phyloP scores from a whole-genome alignment of 2,329 filamentous ascomycete genomes.

The Cladosporium velox region DNA sequence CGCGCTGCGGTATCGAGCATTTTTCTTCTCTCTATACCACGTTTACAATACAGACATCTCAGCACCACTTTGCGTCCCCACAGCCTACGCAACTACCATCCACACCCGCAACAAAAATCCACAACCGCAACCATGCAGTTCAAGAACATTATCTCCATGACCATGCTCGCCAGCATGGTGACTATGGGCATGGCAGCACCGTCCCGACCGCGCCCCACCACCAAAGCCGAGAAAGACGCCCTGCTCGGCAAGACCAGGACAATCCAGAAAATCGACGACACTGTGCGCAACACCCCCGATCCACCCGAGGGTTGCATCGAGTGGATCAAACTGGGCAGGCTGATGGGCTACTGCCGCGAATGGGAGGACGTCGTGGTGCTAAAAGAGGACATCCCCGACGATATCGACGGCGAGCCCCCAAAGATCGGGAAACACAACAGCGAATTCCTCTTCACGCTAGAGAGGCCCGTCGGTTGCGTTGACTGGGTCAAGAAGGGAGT shows the following conservation, averaged over 20 bases:
- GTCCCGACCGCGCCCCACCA: not conserved
- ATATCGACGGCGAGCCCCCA: not conserved
- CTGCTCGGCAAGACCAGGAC: not conserved
- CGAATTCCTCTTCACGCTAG: not conserved
- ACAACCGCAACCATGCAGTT: not conserved
- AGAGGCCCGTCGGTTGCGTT: not conserved
- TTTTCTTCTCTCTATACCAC: not conserved
- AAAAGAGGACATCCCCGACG: not conserved
- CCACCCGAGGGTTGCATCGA: not conserved
- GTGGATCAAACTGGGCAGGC: not conserved
- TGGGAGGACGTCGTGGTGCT: not conserved
- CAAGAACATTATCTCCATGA: not conserved
- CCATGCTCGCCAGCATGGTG: not conserved
- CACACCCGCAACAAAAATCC: not conserved
- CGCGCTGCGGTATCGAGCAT: not conserved
- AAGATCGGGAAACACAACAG: not conserved
- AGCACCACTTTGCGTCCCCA: not conserved
- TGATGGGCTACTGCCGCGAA: not conserved
- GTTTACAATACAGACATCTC: not conserved
- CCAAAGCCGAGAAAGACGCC: not conserved
- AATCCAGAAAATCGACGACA: not conserved
- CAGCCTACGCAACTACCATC: not conserved
- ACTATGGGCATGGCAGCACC: not conserved
- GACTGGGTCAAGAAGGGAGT: not conserved
- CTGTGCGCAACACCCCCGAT: not conserved